Base-by-base conservation (phyloP, 169 alveolate species). In the Perkinsus olseni region DNA sequence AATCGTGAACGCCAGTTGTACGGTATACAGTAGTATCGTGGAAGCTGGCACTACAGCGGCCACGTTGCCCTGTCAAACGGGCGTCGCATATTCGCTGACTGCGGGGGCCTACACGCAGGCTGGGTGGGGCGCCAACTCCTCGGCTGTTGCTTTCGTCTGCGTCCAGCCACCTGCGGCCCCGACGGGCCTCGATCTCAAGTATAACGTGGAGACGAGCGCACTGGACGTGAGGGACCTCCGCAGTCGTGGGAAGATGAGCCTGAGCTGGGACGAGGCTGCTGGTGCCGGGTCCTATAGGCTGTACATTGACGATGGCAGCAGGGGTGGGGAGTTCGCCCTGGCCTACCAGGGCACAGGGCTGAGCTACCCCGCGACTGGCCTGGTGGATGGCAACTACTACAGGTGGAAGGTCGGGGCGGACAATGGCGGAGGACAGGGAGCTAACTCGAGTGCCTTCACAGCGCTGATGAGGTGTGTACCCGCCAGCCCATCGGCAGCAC, bases 181-280 rank as follows among this genome's bases (percentile, higher is more conserved):
- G 28, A 38, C 91, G 36, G 91, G 51, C 38, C 37, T 91, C 50
- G 93, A 37, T 34, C 39, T 91, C 91, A 17, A 28, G 91, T 31
- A 34, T 6, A 24, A 38, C n/a, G 91, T 31, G 51, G 91, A 74
- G 45, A 40, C n/a, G 82, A 45, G 93, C 91, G 92, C 93, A 11
- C 38, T 93, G 92, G 95, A 93, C 38, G 92, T 93, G 95, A 92
- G 92, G 74, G 95, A 93, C 95, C 91, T 45, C 28, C 94, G 95
- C 24, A 93, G 94, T 4, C 93, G 94, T 0, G 62, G 92, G 36
- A 48, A 91, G 34, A 92, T 93, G 95, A 92, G 92, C 38, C 91
- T 93, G 91, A 4, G 91, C 1, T 93, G 95, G 95, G 91, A 92
- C 31, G 91, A 40, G 39, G 48, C 93, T 8, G 40, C 48, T 40